Evolutionary conservation across 2,329 filamentous ascomycete species (phyloP).

Genomic region (Fusarium nygamai): DNA sequence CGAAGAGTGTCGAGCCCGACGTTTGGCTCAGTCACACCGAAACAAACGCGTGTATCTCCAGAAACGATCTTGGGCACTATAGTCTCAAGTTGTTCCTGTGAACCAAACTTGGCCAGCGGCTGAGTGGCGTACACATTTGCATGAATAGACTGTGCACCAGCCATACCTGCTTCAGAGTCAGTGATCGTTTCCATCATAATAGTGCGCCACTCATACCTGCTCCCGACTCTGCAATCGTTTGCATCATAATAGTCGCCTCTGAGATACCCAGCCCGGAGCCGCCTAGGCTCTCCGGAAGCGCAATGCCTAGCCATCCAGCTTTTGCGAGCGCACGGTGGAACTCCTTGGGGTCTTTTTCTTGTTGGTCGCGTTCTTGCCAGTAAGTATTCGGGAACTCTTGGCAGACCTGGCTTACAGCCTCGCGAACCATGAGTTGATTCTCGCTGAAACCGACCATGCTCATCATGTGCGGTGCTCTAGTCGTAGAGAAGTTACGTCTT

Average conservation of each 20-base stretch:
- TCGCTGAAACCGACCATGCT: slow-evolving; percentile 77
- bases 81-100: slow-evolving; percentile 67
- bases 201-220: no score
- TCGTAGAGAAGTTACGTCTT: slow-evolving; percentile 48
- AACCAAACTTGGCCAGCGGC: slow-evolving; percentile 77
- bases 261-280: slow-evolving; percentile 81
- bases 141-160: slow-evolving; percentile 71
- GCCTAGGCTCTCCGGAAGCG: slow-evolving; percentile 77
- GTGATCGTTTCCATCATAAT: no score
- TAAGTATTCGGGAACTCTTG: slow-evolving; percentile 77
- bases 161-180: slow-evolving; percentile 81
- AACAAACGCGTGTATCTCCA: slow-evolving; percentile 78
- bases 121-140: slow-evolving; percentile 81
- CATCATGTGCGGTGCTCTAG: slow-evolving; percentile 64
- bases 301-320: slow-evolving; percentile 85
- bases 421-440: slow-evolving; percentile 76
- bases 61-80: slow-evolving; percentile 77
- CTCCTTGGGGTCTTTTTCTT: slow-evolving; percentile 75
- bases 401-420: slow-evolving; percentile 77
- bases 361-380: slow-evolving; percentile 79
- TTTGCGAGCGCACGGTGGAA: slow-evolving; percentile 79
- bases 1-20: slow-evolving; percentile 82
- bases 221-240: slow-evolving; percentile 80
- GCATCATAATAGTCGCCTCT: slow-evolving; percentile 88
- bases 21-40: slow-evolving; percentile 85